Conservation (phyloP, 805 yeast species). For the Phaffomyces thermotolerans region DNA sequence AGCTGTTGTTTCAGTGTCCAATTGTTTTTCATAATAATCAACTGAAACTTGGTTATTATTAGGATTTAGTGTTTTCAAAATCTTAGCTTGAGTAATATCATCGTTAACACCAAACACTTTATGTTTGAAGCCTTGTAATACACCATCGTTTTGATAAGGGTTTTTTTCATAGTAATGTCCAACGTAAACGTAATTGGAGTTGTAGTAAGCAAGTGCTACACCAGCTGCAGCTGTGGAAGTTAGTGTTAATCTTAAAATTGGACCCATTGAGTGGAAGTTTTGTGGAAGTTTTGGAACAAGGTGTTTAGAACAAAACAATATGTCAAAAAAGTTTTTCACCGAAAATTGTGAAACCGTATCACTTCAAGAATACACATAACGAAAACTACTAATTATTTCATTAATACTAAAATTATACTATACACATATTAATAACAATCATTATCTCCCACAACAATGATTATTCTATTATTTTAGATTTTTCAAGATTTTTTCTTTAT, state of each 20-base stretch:
- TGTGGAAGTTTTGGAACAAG: too few relatives aligned
- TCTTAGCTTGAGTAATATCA: slow-evolving; percentile 46
- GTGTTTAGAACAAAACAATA: too few relatives aligned
- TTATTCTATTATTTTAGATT: slow-evolving; percentile 8
- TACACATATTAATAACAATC: neutral
- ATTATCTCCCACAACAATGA: neutral
- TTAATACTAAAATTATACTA: neutral
- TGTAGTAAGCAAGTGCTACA: neutral
- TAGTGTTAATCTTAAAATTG: too few relatives aligned
- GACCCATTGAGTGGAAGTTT: too few relatives aligned
- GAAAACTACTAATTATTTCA: neutral
- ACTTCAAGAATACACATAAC: neutral
- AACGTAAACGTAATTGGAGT: slow-evolving; percentile 1
- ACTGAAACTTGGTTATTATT: neutral
- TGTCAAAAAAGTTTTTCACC: too few relatives aligned
- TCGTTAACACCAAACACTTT: slow-evolving; percentile 33
- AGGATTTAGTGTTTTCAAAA: slow-evolving; percentile 38
- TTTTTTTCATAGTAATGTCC: slow-evolving; percentile 17
- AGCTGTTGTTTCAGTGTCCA: slow-evolving; percentile 34
- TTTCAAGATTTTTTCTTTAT: slow-evolving; percentile 38
- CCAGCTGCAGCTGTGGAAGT: neutral
- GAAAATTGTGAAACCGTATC: too few relatives aligned
- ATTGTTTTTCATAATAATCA: slow-evolving; percentile 1
- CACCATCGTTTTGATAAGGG: neutral
- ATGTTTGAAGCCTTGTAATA: neutral